A percentile compares a stretch with the other conserved stretches of the same genome.
These are phyloP conservation scores for Irineochytrium annulatum DNA, from an alignment of 192 early-diverging fungal species.

Conservation along the genomic window DNA sequence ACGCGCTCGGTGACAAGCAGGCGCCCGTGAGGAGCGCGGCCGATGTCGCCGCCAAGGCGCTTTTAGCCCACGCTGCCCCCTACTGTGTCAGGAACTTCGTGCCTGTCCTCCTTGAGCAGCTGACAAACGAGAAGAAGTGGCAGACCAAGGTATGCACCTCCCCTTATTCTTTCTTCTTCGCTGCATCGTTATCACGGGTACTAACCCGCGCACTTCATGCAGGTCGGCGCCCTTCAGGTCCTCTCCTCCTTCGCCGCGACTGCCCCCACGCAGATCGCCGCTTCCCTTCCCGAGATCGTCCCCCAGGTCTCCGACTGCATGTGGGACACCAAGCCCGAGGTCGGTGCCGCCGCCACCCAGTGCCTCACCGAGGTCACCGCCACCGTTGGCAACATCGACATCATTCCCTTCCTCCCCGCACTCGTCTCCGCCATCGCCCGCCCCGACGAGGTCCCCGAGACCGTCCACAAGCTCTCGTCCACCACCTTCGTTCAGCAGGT, in stretches of 20 bases:
- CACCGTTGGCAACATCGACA: slow-evolving; percentile 74
- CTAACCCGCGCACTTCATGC: too few relatives aligned
- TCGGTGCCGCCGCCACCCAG: slow-evolving; percentile 58
- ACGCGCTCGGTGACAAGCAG: slow-evolving; percentile 49
- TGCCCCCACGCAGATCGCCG: slow-evolving; percentile 44
- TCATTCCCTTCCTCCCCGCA: slow-evolving; percentile 70
- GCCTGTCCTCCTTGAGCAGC: slow-evolving; percentile 58
- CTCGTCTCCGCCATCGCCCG: slow-evolving; percentile 70
- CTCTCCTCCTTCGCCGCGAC: slow-evolving; percentile 41
- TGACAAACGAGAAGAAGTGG: slow-evolving; percentile 75
- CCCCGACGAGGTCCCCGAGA: slow-evolving; percentile 74
- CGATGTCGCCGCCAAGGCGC: slow-evolving; percentile 36
- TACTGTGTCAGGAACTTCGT: slow-evolving; percentile 51
- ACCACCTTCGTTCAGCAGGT: slow-evolving; percentile 74
- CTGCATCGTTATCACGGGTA: too few relatives aligned
- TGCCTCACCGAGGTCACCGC: slow-evolving; percentile 66
- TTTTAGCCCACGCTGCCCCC: slow-evolving; percentile 40
- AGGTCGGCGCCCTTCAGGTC: slow-evolving; percentile 44
- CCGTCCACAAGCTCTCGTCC: slow-evolving; percentile 71
- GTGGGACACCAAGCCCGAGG: slow-evolving; percentile 79
- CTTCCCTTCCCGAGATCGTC: slow-evolving; percentile 54
- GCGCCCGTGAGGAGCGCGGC: slow-evolving; percentile 40
- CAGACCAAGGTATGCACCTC: too few relatives aligned
- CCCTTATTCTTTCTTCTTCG: too few relatives aligned
- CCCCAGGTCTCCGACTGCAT: slow-evolving; percentile 70